Conservation (phyloP, 257 asterid species). For the Anisodus tanguticus region DNA sequence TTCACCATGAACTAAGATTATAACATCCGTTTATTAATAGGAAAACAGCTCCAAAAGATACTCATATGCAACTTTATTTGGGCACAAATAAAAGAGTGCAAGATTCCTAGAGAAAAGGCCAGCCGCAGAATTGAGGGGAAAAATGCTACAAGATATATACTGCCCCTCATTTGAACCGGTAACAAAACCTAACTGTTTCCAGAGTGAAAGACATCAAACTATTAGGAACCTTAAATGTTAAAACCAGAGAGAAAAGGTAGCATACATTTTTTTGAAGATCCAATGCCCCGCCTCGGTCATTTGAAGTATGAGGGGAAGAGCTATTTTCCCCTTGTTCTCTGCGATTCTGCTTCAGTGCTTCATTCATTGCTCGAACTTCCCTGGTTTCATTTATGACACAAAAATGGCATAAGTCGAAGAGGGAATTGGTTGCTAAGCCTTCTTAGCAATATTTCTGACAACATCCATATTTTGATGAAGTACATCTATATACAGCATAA, state of each 20-base stretch:
- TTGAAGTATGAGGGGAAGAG: slow-evolving; percentile 49
- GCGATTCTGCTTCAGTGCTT: slow-evolving; percentile 90
- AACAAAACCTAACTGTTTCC: background rate
- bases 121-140: background rate
- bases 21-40: background rate
- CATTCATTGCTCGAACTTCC: slow-evolving; percentile 98
- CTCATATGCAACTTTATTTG: background rate
- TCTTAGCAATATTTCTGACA: background rate
- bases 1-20: background rate
- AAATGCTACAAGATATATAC: background rate
- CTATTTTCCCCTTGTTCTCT: slow-evolving; percentile 71
- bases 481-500: slow-evolving; percentile 8
- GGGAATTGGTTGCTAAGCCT: background rate
- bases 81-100: background rate
- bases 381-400: slow-evolving; percentile 44
- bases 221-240: background rate
- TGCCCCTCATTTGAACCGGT: background rate
- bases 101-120: slow-evolving; percentile 19
- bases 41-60: background rate
- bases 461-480: background rate
- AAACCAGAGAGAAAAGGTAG: slow-evolving; percentile 35
- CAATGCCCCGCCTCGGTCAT: slow-evolving; percentile 50
- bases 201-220: slow-evolving; percentile 9
- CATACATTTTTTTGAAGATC: slow-evolving; percentile 70
- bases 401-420: background rate